Percentiles rank a stretch among this genome's conserved stretches.
Conservation (phyloP, 2,329 filamentous ascomycete genomes). For the Mariannaea elegans region DNA sequence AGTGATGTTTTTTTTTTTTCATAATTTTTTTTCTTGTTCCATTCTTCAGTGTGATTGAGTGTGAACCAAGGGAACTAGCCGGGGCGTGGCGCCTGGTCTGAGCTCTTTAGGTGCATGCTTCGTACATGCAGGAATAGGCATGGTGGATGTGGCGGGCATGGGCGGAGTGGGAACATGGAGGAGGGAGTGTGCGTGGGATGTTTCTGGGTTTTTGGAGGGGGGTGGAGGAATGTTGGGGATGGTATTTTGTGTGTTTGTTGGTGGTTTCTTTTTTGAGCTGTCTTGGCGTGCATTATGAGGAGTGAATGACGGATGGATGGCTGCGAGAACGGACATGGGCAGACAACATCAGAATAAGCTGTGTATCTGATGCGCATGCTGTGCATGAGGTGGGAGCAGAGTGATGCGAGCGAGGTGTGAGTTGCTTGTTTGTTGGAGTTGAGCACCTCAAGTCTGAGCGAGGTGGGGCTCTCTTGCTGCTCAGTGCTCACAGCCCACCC, state of each 20-base stretch:
- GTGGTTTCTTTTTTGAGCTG: not conserved
- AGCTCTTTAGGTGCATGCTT: conserved; percentile 10
- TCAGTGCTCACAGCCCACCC: too few relatives aligned
- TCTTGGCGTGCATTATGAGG: conserved; percentile 6
- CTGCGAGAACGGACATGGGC: not conserved
- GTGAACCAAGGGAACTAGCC: not conserved
- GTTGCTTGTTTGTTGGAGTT: too few relatives aligned
- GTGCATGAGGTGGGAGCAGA: too few relatives aligned
- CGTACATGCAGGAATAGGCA: conserved; percentile 8
- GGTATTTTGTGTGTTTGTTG: not conserved
- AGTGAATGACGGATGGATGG: not conserved
- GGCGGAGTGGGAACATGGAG: conserved; percentile 3
- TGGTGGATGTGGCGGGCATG: conserved; percentile 8
- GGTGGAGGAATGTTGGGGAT: conserved; percentile 8
- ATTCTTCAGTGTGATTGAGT: not conserved
- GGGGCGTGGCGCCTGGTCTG: conserved; percentile 11
- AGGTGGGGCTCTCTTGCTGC: too few relatives aligned
- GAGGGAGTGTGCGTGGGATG: not conserved
- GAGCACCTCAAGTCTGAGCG: too few relatives aligned
- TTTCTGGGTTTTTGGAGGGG: not conserved
- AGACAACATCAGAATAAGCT: not conserved
- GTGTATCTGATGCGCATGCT: too few relatives aligned
- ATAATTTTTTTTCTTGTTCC: not conserved
- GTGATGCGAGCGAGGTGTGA: too few relatives aligned
- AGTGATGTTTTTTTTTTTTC: not conserved